Base-by-base conservation (phyloP, 495 filamentous ascomycete genomes). In the Parathielavia appendiculata region DNA sequence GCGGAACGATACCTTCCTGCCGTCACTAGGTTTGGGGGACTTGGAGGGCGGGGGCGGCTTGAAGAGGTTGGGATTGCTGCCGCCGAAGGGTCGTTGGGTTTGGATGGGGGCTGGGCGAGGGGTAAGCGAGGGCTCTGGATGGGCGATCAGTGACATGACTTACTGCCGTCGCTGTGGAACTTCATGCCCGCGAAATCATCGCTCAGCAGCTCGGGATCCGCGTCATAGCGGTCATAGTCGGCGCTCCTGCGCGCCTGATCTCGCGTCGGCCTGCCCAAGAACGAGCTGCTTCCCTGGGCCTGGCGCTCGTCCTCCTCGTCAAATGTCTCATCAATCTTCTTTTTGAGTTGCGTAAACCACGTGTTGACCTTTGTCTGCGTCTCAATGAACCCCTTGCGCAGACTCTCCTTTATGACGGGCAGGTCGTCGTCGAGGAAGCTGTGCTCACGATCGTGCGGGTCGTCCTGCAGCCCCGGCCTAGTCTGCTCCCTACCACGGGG, bases 351-450 rank as follows among this genome's bases (percentile, higher is more conserved):
- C 46, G 82, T 86, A 49, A 98, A 86, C 92, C 92, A 97, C 47
- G 83, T 79, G 75, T 95, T 97, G 67, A 98, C 89, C 67, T 87
- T 96, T 13, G 80, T 82, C 75, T 98, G 93, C 22, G 93, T 98
- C 60, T 97, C 91, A 40, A 93, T 56, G 73, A 98, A 97, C 1
- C 93, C 93, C 74, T 97, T 95, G 64, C 85, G 88, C 61, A 98
- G 82, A 61, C 95, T 97, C 66, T 95, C 90, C 58, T 85, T 86
- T 69, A 98, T 97, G 48, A 92, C 85, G 4, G 93, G 93, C 45
- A 98, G 80, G 63, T 98, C 93, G 66, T 98, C 93, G 69, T 98
- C 92, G 69, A 98, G 84, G 68, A 96, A 97, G 75, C 83, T 96
- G 65, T 86, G 90, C 60, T 84, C 80, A 38, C 72, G 70, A 36